phyloP scores from a whole-genome alignment of 176 grass and related monocot genomes.

The Juncus inflexus region DNA sequence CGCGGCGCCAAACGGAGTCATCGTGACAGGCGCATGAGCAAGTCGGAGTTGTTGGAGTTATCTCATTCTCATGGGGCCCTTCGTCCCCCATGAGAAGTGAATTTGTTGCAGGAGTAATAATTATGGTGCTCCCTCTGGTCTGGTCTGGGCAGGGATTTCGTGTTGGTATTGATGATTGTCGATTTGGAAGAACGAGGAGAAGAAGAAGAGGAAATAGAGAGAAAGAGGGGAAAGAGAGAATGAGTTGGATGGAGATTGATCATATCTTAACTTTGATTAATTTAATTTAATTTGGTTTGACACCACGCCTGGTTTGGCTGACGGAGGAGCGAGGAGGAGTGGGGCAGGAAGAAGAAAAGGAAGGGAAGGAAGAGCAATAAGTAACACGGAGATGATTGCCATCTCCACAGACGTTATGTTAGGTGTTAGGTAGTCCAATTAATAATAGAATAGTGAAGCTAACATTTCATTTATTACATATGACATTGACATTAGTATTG shows the following conservation, averaged over 20 bases:
- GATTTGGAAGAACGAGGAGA: not conserved
- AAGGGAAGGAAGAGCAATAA: slow-evolving; percentile 11
- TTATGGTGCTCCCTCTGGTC: slow-evolving; percentile 9
- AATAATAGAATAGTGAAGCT: too few species aligned
- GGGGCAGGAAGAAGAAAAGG: slow-evolving; percentile 3
- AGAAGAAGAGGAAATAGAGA: slow-evolving; percentile 6
- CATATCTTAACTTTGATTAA: slow-evolving; percentile 19
- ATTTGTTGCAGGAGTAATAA: not conserved
- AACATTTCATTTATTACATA: too few species aligned
- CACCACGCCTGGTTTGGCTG: slow-evolving; percentile 1
- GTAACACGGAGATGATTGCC: not conserved
- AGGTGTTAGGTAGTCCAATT: too few species aligned
- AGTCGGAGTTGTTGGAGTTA: slow-evolving; percentile 14
- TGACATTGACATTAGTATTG: too few species aligned
- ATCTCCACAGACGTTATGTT: not conserved
- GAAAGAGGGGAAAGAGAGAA: slow-evolving; percentile 20
- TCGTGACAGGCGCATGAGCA: slow-evolving; percentile 2
- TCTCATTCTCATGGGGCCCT: not conserved
- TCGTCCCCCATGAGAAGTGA: slow-evolving; percentile 14
- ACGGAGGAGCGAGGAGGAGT: not conserved
- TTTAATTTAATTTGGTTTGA: slow-evolving; percentile 3
- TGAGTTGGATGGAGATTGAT: slow-evolving; percentile 15
- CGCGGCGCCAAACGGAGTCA: slow-evolving; percentile 6
- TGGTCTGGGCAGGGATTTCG: not conserved
- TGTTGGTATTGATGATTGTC: not conserved